phyloP scores from a whole-genome alignment of 192 early-diverging fungal genomes.

The Rhizoclosmatium globosum region DNA sequence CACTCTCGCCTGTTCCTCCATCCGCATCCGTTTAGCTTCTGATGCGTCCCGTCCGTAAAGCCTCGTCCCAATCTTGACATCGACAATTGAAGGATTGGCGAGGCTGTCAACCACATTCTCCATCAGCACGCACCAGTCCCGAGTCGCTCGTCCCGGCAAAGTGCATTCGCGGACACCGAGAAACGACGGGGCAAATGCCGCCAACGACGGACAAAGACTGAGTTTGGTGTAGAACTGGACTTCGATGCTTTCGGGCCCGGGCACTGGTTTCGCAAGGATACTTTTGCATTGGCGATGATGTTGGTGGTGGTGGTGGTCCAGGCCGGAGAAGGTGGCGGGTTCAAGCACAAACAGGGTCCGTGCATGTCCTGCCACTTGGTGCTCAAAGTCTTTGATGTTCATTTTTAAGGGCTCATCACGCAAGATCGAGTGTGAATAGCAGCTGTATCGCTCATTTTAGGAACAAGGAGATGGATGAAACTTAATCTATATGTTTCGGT shows the following conservation, averaged over 20 bases:
- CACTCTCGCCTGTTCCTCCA: constrained; percentile 66
- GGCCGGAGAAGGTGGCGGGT: neutral
- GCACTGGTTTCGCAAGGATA: neutral
- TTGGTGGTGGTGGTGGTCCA: neutral
- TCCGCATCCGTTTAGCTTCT: constrained; percentile 73
- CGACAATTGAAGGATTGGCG: constrained; percentile 78
- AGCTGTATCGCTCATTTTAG: too few relatives aligned
- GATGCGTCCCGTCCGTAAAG: constrained; percentile 78
- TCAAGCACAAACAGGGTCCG: constrained; percentile 3
- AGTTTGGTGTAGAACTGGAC: neutral
- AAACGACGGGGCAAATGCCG: neutral
- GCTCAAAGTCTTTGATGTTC: neutral
- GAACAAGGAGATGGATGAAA: too few relatives aligned
- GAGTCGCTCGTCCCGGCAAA: neutral
- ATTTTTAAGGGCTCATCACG: neutral
- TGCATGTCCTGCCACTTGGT: constrained; percentile 33
- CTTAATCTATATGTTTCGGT: too few relatives aligned
- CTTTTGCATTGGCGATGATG: neutral
- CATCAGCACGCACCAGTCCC: constrained; percentile 39
- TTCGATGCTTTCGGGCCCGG: neutral
- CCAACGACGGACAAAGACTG: neutral
- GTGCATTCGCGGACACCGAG: neutral
- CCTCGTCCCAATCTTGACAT: constrained; percentile 86
- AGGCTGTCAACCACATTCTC: constrained; percentile 81
- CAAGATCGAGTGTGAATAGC: too few relatives aligned